phyloP scores from a whole-genome alignment of 352 stramenopile species.

The Peronospora tabacina region DNA sequence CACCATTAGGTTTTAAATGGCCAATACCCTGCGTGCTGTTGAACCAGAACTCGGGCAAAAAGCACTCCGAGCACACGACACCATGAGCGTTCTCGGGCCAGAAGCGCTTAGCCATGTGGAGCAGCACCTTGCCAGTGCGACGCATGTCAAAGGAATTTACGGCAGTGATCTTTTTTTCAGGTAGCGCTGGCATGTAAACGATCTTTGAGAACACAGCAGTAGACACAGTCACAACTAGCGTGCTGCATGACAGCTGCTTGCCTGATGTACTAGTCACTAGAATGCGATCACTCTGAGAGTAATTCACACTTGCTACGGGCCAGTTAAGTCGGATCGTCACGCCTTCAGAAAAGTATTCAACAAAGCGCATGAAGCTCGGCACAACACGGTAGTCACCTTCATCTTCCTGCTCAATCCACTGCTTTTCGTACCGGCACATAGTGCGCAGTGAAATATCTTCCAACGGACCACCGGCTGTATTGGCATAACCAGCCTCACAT shows the following conservation, averaged over 20 bases:
- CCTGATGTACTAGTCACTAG: conserved; percentile 47
- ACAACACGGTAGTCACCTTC: conserved; percentile 73
- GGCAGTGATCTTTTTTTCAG: conserved; percentile 46
- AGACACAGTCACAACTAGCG: conserved; percentile 66
- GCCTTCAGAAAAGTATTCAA: conserved; percentile 46
- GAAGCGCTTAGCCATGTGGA: conserved; percentile 58
- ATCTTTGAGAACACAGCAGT: conserved; percentile 76
- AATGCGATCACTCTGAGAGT: conserved; percentile 39
- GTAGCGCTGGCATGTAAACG: conserved; percentile 49
- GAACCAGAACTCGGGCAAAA: conserved; percentile 80
- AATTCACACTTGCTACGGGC: conserved; percentile 53
- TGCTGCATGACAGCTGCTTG: conserved; percentile 49
- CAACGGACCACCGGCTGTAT: conserved; percentile 60
- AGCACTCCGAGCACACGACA: conserved; percentile 75
- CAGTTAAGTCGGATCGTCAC: conserved; percentile 47
- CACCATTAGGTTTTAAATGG: conserved; percentile 46
- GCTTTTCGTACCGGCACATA: conserved; percentile 74
- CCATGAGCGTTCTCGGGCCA: conserved; percentile 69
- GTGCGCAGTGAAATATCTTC: conserved; percentile 72
- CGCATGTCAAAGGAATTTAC: conserved; percentile 68
- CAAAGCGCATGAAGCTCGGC: conserved; percentile 59
- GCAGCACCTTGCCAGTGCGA: conserved; percentile 64
- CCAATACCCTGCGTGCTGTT: conserved; percentile 66
- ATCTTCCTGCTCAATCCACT: conserved; percentile 78
- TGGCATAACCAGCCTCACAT: conserved; percentile 68